phyloP scores from a whole-genome alignment of 805 yeast species.

The Nakazawaea siamensis region DNA sequence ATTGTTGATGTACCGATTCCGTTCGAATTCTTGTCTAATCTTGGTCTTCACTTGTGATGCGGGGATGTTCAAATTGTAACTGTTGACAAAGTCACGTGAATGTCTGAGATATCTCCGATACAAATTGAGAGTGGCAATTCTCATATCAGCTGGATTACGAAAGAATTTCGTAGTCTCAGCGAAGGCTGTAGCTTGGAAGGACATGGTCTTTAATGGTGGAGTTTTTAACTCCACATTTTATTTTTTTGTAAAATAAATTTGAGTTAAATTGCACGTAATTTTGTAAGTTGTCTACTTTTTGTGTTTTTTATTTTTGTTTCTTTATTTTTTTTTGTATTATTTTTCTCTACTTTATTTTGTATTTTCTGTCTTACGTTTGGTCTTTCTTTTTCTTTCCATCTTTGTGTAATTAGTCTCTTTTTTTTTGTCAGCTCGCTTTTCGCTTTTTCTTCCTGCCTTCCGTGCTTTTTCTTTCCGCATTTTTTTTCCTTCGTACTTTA shows the following conservation, averaged over 20 bases:
- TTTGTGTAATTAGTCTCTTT: too few species aligned
- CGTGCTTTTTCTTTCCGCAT: too few species aligned
- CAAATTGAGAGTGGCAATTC: constrained; percentile 54
- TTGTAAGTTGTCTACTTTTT: neutral
- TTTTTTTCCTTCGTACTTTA: too few species aligned
- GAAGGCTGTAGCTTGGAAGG: constrained; percentile 56
- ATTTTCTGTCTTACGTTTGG: neutral
- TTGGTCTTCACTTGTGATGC: constrained; percentile 72
- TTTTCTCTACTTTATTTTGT: neutral
- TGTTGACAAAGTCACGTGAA: constrained; percentile 41
- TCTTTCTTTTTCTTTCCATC: neutral
- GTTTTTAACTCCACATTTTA: neutral
- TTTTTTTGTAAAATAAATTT: neutral
- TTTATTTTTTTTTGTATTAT: neutral
- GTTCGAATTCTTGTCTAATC: constrained; percentile 84
- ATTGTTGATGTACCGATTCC: constrained; percentile 67
- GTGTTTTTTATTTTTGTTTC: neutral
- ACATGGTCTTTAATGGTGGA: too few species aligned
- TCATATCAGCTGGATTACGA: constrained; percentile 50
- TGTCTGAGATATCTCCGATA: constrained; percentile 68
- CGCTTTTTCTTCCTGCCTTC: too few species aligned
- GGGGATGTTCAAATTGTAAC: constrained; percentile 71
- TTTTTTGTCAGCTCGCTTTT: too few species aligned
- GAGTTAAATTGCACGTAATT: neutral
- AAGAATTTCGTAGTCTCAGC: constrained; percentile 75